Base-by-base conservation (phyloP, 192 early-diverging fungal species). In the Haplosporangium gracile region DNA sequence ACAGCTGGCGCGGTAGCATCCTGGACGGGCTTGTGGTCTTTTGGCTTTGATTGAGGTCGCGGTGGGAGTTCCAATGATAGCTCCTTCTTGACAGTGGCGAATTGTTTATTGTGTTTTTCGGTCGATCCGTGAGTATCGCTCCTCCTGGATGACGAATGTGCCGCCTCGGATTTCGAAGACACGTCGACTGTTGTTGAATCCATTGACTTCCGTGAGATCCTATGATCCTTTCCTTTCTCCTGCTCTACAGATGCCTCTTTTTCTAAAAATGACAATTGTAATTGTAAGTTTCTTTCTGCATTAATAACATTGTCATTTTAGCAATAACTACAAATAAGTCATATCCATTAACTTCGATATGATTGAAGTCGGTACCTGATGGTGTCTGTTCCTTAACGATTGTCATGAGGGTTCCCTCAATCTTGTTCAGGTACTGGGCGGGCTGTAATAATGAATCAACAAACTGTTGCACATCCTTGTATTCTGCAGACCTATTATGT, bases 381-480 rank as follows among this genome's bases (percentile, higher is more conserved):
- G 84, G 84, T 63, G 76, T 49, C 2, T 86, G 84, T 63, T 86
- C 84, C 57, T 81, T 76, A 29, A 86, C 84, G 47, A 86, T 86
- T 18, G 75, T 81, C 75, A 80, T 81, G 9, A 86, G 65, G 1
- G 75, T 81, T 49, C 45, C 77, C 34, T 86, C 84, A 39, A 86
- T 86, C 47, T 86, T 86, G 65, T 76, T 76, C 76, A 86, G 73
- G 29, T 86, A 86, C 74, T 86, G 84, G 9, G 79, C 38, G 5
- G 84, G 84, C 40, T 86, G 84, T 2, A 86, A 55, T 9, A 81
- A 49, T 11, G 84, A 86, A 45, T 86, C 84, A 9, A 81, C 79
- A 51, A 86, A 86, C 76, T 78, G 79, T 18, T 86, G 84, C 32
- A 86, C 84, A 32, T 81, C 77, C 71, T 86, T 86, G 68, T 86